Evolutionary conservation across 257 asterid species (phyloP).

Genomic region (Nicotiana paniculata): DNA sequence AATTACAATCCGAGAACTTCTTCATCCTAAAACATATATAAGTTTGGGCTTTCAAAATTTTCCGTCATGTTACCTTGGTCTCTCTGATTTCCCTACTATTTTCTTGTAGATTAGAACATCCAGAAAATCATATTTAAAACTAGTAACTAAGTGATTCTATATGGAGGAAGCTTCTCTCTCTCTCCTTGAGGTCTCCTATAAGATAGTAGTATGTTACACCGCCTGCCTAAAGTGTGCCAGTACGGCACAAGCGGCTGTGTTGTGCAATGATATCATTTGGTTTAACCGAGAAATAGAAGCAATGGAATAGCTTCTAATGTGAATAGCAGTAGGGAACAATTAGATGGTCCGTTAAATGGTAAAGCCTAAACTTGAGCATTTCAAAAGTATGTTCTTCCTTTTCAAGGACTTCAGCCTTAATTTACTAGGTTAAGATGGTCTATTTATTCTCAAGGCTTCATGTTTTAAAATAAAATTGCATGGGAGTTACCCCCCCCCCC

Average conservation of each 20-base stretch:
- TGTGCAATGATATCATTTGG: background rate
- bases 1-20: background rate
- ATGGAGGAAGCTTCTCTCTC: background rate
- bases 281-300: background rate
- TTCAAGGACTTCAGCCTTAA: background rate
- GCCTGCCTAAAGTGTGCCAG: background rate
- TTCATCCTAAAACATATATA: background rate
- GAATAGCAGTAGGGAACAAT: background rate
- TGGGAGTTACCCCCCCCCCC: too few relatives aligned
- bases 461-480: background rate
- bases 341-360: background rate
- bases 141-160: background rate
- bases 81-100: background rate
- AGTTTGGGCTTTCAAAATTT: slow-evolving; percentile 2
- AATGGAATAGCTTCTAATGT: background rate
- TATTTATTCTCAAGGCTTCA: background rate
- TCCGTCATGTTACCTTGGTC: background rate
- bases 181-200: too few relatives aligned
- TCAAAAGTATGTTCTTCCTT: background rate
- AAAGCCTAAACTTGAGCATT: background rate
- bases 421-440: background rate
- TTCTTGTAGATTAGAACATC: background rate
- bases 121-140: background rate
- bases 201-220: background rate
- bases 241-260: background rate